phyloP scores from a whole-genome alignment of 495 filamentous ascomycete genomes.

The Xylaria curta region DNA sequence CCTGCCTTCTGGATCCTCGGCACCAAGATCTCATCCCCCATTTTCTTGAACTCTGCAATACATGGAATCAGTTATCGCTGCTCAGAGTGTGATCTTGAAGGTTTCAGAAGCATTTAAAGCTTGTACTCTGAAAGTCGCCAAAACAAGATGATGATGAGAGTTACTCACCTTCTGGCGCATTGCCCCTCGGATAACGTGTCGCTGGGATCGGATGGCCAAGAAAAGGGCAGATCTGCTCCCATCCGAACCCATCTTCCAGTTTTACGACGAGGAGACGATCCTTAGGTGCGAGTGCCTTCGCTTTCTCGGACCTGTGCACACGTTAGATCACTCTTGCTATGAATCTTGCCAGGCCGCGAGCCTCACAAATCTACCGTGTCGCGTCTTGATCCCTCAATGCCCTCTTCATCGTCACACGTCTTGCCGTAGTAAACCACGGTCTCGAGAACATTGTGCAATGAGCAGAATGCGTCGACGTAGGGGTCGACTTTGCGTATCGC shows the following conservation, averaged over 20 bases:
- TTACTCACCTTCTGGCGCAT: conserved; percentile 28
- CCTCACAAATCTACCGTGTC: conserved; percentile 19
- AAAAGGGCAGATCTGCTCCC: conserved; percentile 45
- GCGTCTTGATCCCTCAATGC: neutral
- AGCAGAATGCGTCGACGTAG: conserved; percentile 25
- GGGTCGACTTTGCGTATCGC: conserved; percentile 24
- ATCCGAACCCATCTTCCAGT: conserved; percentile 39
- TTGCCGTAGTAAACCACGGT: conserved; percentile 24
- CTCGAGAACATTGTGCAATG: conserved; percentile 24
- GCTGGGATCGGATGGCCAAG: conserved; percentile 37
- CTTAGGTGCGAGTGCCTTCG: conserved; percentile 22
- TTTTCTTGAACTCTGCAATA: conserved; percentile 30
- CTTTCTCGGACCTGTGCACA: conserved; percentile 24
- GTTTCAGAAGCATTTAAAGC: too few relatives aligned
- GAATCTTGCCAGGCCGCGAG: neutral
- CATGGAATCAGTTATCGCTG: too few relatives aligned
- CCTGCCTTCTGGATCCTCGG: conserved; percentile 14
- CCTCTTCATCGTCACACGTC: conserved; percentile 16
- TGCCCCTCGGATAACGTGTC: conserved; percentile 38
- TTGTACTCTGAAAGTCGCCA: too few relatives aligned
- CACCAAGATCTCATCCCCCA: conserved; percentile 39
- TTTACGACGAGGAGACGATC: conserved; percentile 33
- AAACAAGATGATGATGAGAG: too few relatives aligned
- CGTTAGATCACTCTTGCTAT: neutral
- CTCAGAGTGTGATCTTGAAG: too few relatives aligned